Percentiles rank a stretch among this genome's conserved stretches.
These are phyloP conservation scores for Camptophora hylomeconis DNA, from an alignment of 2,329 filamentous ascomycete genomes.

Conservation along the genomic window DNA sequence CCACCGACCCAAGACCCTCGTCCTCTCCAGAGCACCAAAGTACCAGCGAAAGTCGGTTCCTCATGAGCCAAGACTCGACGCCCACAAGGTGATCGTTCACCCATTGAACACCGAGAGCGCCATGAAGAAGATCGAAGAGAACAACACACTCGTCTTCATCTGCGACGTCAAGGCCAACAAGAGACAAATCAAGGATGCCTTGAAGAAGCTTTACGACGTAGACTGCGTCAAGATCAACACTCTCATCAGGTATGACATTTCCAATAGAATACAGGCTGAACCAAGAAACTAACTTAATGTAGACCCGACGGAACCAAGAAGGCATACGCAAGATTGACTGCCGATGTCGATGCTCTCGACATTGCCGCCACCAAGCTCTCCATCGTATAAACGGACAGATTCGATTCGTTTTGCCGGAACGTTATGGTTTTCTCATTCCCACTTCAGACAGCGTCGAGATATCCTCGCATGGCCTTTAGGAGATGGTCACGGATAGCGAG, in stretches of 20 bases:
- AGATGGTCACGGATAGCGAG: too few relatives aligned
- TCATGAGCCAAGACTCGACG: constrained; percentile 81
- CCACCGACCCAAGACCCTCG: constrained; percentile 94
- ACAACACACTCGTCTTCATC: constrained; percentile 99
- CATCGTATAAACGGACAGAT: constrained; percentile 76
- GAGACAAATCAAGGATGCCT: constrained; percentile 93
- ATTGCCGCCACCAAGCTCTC: constrained; percentile 98
- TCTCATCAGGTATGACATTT: constrained; percentile 93
- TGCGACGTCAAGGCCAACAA: constrained; percentile 98
- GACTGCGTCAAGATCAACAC: constrained; percentile 99
- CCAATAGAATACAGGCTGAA: constrained; percentile 25
- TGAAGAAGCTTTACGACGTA: constrained; percentile 99
- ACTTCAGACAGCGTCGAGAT: too few relatives aligned
- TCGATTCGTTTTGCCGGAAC: too few relatives aligned
- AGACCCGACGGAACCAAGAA: constrained; percentile 95
- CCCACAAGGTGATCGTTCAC: constrained; percentile 95
- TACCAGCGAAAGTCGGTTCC: constrained; percentile 94
- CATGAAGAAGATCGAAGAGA: constrained; percentile 99
- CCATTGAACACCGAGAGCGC: constrained; percentile 98
- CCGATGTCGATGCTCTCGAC: constrained; percentile 96
- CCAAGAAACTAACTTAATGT: too few relatives aligned
- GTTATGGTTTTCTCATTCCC: too few relatives aligned
- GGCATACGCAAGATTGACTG: constrained; percentile 88
- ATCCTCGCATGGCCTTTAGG: too few relatives aligned
- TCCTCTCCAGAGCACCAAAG: constrained; percentile 80